These are phyloP conservation scores for Cyclostephanos invisitatus DNA, from an alignment of 108 stramenopile genomes.

Conservation along the genomic window DNA sequence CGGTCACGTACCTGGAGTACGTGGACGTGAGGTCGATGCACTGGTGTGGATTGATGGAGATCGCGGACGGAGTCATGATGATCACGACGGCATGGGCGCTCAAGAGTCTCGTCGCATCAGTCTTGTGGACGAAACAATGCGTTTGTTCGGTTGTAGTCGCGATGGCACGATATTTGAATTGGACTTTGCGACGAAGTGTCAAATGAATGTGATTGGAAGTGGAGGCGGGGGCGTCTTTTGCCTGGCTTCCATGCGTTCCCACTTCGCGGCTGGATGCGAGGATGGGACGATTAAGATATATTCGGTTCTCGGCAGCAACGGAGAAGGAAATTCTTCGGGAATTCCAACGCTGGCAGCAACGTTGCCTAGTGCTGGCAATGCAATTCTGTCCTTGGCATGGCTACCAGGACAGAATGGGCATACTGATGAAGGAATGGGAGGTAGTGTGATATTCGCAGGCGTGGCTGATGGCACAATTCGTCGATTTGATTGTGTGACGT, in stretches of 20 bases:
- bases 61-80: neutral
- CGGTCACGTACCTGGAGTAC: slow-evolving; percentile 50
- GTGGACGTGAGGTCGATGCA: slow-evolving; percentile 43
- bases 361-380: slow-evolving; percentile 73
- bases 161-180: slow-evolving; percentile 83
- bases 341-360: slow-evolving; percentile 70
- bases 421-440: slow-evolving; percentile 41
- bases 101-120: slow-evolving; percentile 5
- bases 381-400: slow-evolving; percentile 89
- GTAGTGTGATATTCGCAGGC: slow-evolving; percentile 84
- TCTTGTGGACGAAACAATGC: slow-evolving; percentile 9
- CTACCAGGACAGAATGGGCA: slow-evolving; percentile 29
- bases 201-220: slow-evolving; percentile 57
- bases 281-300: slow-evolving; percentile 85
- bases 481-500: slow-evolving; percentile 54
- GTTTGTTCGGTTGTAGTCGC: slow-evolving; percentile 68
- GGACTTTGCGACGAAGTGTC: slow-evolving; percentile 60
- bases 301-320: slow-evolving; percentile 35
- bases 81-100: neutral
- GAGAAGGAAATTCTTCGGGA: slow-evolving; percentile 13
- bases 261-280: slow-evolving; percentile 64
- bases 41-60: slow-evolving; percentile 58
- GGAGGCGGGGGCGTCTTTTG: slow-evolving; percentile 83
- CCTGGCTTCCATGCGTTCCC: slow-evolving; percentile 47
- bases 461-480: slow-evolving; percentile 94